These are phyloP conservation scores for Monilinia polystroma DNA, from an alignment of 2,329 filamentous ascomycete genomes.

Conservation along the genomic window DNA sequence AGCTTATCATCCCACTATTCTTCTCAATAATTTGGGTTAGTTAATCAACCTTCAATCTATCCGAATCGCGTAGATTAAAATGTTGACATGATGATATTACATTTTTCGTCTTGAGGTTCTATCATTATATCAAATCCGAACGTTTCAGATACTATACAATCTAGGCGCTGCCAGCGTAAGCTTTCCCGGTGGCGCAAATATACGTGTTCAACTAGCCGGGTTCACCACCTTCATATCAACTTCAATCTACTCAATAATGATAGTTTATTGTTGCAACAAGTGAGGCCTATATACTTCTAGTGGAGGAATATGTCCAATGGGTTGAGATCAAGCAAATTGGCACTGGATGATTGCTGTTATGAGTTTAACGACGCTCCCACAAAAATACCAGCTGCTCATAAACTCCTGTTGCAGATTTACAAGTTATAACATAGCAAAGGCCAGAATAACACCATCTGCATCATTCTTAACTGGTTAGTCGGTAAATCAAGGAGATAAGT, in stretches of 20 bases:
- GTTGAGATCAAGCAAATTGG: too few species aligned
- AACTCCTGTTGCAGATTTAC: neutral
- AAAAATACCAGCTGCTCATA: neutral
- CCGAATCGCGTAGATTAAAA: neutral
- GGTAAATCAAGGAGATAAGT: neutral
- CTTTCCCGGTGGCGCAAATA: neutral
- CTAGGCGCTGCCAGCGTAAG: neutral
- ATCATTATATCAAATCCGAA: neutral
- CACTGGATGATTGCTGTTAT: neutral
- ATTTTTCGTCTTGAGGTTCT: neutral
- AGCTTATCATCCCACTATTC: conserved; percentile 6
- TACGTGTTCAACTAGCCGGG: neutral
- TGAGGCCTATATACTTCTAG: neutral
- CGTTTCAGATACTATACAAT: neutral
- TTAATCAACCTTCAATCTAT: neutral
- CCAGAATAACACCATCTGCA: neutral
- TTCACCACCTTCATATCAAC: neutral
- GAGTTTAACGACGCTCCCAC: neutral
- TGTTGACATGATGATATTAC: neutral
- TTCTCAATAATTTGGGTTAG: neutral
- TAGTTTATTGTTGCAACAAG: neutral
- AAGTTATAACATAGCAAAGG: neutral
- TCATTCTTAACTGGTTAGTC: too few species aligned
- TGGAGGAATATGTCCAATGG: neutral
- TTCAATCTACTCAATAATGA: neutral